Evolutionary conservation across 106 monocot species (phyloP).

Genomic region (Posidonia australis): DNA sequence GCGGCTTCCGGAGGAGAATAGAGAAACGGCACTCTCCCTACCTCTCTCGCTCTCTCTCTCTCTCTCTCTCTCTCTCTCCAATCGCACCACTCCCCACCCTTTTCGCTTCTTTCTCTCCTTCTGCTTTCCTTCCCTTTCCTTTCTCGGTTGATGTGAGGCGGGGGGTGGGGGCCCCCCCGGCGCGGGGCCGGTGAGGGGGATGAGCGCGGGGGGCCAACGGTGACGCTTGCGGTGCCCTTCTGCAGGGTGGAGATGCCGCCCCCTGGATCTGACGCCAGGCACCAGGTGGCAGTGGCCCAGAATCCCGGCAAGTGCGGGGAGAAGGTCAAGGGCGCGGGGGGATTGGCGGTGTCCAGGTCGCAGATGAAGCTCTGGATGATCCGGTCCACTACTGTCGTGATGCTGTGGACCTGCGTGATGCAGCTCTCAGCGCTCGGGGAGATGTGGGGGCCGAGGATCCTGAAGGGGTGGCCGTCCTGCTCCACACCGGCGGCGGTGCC

Average conservation of each 20-base stretch:
- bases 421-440: slow-evolving; percentile 82
- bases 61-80: too few relatives aligned
- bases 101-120: too few relatives aligned
- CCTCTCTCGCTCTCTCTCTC: too few relatives aligned
- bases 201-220: not conserved
- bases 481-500: not conserved
- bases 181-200: not conserved
- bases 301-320: not conserved
- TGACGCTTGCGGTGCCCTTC: not conserved
- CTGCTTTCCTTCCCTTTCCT: too few relatives aligned
- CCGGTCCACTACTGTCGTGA: slow-evolving; percentile 46
- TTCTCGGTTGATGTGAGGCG: too few relatives aligned
- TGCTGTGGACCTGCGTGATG: slow-evolving; percentile 82
- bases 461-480: slow-evolving; percentile 81
- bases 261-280: too few relatives aligned
- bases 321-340: slow-evolving; percentile 15
- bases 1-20: too few relatives aligned
- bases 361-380: slow-evolving; percentile 74
- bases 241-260: not conserved
- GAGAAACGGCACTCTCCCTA: too few relatives aligned
- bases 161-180: too few relatives aligned
- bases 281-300: not conserved
- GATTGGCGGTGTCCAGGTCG: slow-evolving; percentile 29
- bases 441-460: slow-evolving; percentile 55
- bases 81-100: too few relatives aligned